phyloP scores from a whole-genome alignment of 345 rosid species.

The Tarenaya hassleriana region DNA sequence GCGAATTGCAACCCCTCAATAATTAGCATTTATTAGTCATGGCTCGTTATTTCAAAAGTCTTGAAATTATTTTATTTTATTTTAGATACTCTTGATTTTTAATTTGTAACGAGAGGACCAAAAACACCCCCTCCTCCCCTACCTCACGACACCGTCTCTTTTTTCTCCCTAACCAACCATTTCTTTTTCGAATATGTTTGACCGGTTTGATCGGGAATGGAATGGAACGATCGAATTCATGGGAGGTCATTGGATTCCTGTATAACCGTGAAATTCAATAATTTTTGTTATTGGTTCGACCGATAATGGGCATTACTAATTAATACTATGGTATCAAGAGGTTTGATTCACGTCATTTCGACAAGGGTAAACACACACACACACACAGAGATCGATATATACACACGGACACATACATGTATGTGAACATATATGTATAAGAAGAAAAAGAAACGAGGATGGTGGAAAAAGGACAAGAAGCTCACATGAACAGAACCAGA shows the following conservation, averaged over 20 bases:
- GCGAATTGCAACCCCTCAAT: slow-evolving; percentile 27
- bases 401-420: no score
- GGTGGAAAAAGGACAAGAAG: slow-evolving; percentile 33
- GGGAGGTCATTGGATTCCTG: no score
- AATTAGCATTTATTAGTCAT: slow-evolving; percentile 30
- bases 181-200: no score
- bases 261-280: no score
- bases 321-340: no score
- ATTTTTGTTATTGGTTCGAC: no score
- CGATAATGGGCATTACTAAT: no score
- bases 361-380: not conserved
- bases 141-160: not conserved
- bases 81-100: no score
- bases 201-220: no score
- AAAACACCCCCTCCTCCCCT: not conserved
- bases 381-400: no score
- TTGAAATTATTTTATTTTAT: not conserved
- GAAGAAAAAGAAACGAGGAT: slow-evolving; percentile 24
- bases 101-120: no score
- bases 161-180: not conserved
- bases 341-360: not conserved
- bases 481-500: slow-evolving; percentile 38
- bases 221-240: no score
- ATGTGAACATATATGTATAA: slow-evolving; percentile 18
- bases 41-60: slow-evolving; percentile 18